Conservation (phyloP, 495 filamentous ascomycete species). For the Oleoguttula mirabilis region DNA sequence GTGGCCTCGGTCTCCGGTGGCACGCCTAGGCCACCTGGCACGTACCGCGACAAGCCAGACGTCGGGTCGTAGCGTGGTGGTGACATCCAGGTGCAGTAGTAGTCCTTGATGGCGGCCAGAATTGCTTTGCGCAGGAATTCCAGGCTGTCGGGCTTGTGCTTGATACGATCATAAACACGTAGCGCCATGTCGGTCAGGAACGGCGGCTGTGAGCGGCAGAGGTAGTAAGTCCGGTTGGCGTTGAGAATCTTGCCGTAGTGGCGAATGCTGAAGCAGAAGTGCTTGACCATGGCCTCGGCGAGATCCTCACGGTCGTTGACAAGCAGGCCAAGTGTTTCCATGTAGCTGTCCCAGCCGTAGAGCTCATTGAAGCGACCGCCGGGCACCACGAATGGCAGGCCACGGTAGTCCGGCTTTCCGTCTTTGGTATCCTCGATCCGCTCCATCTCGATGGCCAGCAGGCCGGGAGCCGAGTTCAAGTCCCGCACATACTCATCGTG, state of each 20-base stretch:
- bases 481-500: constrained; percentile 61
- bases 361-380: constrained; percentile 95
- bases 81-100: constrained; percentile 79
- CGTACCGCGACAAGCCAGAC: constrained; percentile 80
- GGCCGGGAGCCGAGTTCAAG: constrained; percentile 73
- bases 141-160: constrained; percentile 49
- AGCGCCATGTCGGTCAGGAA: constrained; percentile 97
- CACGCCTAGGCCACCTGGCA: constrained; percentile 78
- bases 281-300: constrained; percentile 81
- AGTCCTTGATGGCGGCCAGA: constrained; percentile 92
- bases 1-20: constrained; percentile 87
- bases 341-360: constrained; percentile 97
- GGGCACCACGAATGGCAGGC: constrained; percentile 88
- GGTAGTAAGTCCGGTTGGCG: constrained; percentile 90
- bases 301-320: constrained; percentile 70
- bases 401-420: constrained; percentile 52
- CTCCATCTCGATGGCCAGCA: constrained; percentile 85
- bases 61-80: constrained; percentile 65
- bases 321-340: constrained; percentile 80
- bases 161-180: constrained; percentile 76
- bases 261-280: constrained; percentile 95
- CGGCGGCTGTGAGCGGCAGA: constrained; percentile 84
- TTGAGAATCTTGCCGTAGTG: constrained; percentile 98
- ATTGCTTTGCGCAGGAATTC: constrained; percentile 70
- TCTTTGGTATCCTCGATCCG: constrained; percentile 49